Percentiles rank a stretch among this genome's conserved stretches.
Conservation (phyloP, 73 alveolate species). For the Tetrahymena malaccensis region DNA sequence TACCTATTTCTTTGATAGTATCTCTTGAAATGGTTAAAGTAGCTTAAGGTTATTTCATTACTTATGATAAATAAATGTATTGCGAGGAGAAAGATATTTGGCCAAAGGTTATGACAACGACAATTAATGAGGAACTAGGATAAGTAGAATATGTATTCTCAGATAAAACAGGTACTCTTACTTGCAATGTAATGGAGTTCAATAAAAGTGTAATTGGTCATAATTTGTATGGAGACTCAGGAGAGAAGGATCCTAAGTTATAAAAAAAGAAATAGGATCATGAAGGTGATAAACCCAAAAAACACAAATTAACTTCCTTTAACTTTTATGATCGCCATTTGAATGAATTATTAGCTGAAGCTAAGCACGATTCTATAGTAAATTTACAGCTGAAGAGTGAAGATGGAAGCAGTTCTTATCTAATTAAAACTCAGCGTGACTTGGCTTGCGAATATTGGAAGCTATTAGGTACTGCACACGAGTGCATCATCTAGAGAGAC, state of each 20-base stretch:
- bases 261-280: not conserved
- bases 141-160: constrained; percentile 95
- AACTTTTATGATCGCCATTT: constrained; percentile 13
- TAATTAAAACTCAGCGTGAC: not conserved
- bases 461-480: constrained; percentile 59
- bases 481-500: constrained; percentile 55
- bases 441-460: constrained; percentile 49
- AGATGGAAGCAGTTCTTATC: constrained; percentile 3
- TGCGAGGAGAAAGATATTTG: constrained; percentile 63
- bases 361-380: not conserved
- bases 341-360: constrained; percentile 10
- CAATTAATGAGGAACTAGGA: constrained; percentile 97
- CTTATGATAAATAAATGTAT: constrained; percentile 67
- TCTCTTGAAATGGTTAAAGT: constrained; percentile 90
- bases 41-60: constrained; percentile 69
- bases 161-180: constrained; percentile 99
- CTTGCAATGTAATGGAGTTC: constrained; percentile 96
- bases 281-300: not conserved
- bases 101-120: constrained; percentile 94
- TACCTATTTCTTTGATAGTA: constrained; percentile 92
- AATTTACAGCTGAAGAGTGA: not conserved
- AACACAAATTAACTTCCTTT: constrained; percentile 6
- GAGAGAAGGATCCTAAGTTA: not conserved
- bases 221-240: constrained; percentile 7
- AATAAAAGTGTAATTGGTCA: constrained; percentile 68